Percentiles rank a stretch among this genome's conserved stretches.
Conservation (phyloP, 768 basidiomycete genomes). For the Mrakia gelida region DNA sequence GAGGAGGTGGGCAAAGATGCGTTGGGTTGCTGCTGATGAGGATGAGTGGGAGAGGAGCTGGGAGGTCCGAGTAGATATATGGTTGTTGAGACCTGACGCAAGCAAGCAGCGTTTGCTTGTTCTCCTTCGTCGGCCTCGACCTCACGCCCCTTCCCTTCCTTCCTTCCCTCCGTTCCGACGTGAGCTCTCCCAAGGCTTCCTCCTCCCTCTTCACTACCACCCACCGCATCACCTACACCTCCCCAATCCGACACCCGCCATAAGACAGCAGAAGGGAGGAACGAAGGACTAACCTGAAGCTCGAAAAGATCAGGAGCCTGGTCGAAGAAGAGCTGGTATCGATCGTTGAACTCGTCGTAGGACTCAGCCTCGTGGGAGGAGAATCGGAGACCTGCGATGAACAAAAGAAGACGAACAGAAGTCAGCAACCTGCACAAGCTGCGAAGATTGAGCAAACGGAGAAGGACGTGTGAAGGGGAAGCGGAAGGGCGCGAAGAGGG, state of each 20-base stretch:
- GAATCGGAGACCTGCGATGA: constrained; percentile 26
- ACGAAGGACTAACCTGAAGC: constrained; percentile 49
- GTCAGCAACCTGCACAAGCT: background rate
- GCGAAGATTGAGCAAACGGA: background rate
- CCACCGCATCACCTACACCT: background rate
- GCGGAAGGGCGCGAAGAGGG: no score
- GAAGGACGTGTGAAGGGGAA: background rate
- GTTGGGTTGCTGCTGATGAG: no score
- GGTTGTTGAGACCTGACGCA: no score
- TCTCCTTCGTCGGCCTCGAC: background rate
- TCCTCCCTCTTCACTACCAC: background rate
- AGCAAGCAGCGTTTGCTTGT: no score
- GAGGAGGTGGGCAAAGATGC: background rate
- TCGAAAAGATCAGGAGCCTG: constrained; percentile 93
- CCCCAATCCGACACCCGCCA: background rate
- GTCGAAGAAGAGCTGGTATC: constrained; percentile 91
- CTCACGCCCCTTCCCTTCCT: background rate
- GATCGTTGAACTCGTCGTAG: constrained; percentile 88
- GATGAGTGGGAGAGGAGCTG: no score
- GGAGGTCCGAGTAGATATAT: no score
- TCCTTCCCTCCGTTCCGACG: background rate
- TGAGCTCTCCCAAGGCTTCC: background rate
- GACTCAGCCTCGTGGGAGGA: constrained; percentile 72
- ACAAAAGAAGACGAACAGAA: background rate
- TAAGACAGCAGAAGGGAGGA: background rate